Conservation (phyloP, 331 rosid genomes). For the Saraca asoca region DNA sequence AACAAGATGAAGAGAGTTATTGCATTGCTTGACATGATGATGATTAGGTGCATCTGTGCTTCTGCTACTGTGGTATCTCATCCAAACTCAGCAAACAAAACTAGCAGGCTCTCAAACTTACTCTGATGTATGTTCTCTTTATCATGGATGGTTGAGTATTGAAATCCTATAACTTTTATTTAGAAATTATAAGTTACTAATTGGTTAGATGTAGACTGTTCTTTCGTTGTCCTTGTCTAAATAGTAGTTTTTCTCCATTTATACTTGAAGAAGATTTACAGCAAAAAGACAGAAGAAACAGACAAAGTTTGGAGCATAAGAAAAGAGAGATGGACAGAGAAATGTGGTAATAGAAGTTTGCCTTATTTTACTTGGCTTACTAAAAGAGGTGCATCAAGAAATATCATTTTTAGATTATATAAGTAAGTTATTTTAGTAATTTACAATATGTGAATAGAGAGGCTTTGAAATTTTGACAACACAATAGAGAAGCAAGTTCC, state of each 20-base stretch:
- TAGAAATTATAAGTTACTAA: conserved; percentile 36
- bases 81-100: conserved; percentile 40
- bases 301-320: conserved; percentile 32
- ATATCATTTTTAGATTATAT: no score
- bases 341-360: conserved; percentile 21
- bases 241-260: conserved; percentile 29
- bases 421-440: no score
- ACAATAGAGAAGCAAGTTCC: background rate
- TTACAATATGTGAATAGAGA: no score
- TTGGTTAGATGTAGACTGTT: conserved; percentile 34
- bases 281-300: conserved; percentile 35
- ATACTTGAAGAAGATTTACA: conserved; percentile 27
- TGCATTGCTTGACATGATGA: conserved; percentile 67
- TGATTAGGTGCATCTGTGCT: background rate
- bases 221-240: conserved; percentile 34
- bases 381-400: no score
- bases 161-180: conserved; percentile 34
- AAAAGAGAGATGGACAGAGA: conserved; percentile 15
- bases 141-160: conserved; percentile 38
- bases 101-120: conserved; percentile 38
- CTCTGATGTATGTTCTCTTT: conserved; percentile 43
- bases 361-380: conserved; percentile 25
- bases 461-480: background rate
- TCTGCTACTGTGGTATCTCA: conserved; percentile 58
- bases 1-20: conserved; percentile 55